Base-by-base conservation (phyloP, 768 basidiomycete genomes). In the Paxillus ammoniavirescens region DNA sequence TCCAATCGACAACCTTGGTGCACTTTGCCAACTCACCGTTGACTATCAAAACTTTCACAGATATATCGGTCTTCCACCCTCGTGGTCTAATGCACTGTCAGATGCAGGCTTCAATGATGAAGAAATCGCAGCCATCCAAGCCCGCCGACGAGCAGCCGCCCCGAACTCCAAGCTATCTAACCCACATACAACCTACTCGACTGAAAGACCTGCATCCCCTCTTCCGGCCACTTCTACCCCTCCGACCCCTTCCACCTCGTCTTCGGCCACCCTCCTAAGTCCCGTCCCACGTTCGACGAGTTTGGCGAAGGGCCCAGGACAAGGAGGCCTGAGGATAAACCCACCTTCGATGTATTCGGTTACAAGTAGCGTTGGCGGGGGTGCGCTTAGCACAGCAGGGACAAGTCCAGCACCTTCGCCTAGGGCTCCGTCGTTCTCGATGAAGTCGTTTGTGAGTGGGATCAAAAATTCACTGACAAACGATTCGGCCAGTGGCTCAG, bases 11-110 rank as follows among this genome's bases (percentile, higher is more conserved):
- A 7, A 38, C 49, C 17, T 42, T 10, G 26, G 26, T 26, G 28
- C 35, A 45, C n/a, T 31, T 7, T n/a, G 30, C 13, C 15, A 28
- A 15, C 33, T 55, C 41, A 47, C 41, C 13, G 35, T 12, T 35
- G 35, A 35, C 10, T 13, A 35, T 35, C 35, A 35, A 13, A 8
- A 31, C 45, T 36, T 38, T 49, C 52, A 42, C 50, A 86, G 84
- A 26, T 83, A 81, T 53, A 68, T 74, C 13, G 87, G 88, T 8
- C 72, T 91, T 12, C 89, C 89, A 1, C 87, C 89, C 0, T 86
- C 87, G 1, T 91, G 89, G 89, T 75, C 83, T 0, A 71, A 80
- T 6, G 81, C 82, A 5, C 75, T 91, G 10, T 72, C 76, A 0
- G 74, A 79, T 18, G 81, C 80, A 8, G 88, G 88, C 0, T 87